These are phyloP conservation scores for Dicorynia guianensis DNA, from an alignment of 306 rosid genomes.

Conservation along the genomic window DNA sequence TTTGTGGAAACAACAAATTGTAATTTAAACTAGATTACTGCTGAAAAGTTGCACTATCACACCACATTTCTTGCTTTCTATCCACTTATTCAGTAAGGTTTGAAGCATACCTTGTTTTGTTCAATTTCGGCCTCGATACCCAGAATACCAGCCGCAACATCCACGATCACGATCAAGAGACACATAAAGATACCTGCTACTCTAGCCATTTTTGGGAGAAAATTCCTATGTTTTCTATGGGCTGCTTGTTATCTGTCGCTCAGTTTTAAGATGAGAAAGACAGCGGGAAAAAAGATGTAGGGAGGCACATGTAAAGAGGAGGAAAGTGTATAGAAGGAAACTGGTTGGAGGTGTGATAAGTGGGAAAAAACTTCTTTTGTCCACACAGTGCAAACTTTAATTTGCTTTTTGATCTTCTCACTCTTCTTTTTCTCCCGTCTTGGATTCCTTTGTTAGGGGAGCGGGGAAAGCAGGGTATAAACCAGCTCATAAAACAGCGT, in stretches of 20 bases:
- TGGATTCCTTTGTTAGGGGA: slow-evolving; percentile 71
- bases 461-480: slow-evolving; percentile 65
- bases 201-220: slow-evolving; percentile 59
- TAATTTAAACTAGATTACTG: slow-evolving; percentile 17
- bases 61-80: neutral
- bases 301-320: slow-evolving; percentile 27
- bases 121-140: slow-evolving; percentile 88
- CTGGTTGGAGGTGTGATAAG: slow-evolving; percentile 26
- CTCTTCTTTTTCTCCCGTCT: slow-evolving; percentile 36
- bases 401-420: slow-evolving; percentile 49
- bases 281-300: slow-evolving; percentile 11
- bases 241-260: neutral
- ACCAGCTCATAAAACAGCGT: slow-evolving; percentile 62
- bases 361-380: slow-evolving; percentile 57
- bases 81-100: neutral
- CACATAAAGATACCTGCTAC: slow-evolving; percentile 68
- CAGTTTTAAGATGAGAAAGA: slow-evolving; percentile 35
- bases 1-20: slow-evolving; percentile 25
- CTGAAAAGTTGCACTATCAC: neutral
- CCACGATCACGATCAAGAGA: slow-evolving; percentile 70
- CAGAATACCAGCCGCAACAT: slow-evolving; percentile 88
- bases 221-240: neutral
- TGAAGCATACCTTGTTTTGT: slow-evolving; percentile 77
- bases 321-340: slow-evolving; percentile 30
- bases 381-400: slow-evolving; percentile 47